Percentiles rank a stretch among this genome's conserved stretches.
Conservation (phyloP, 2,329 filamentous ascomycete genomes). For the Lachnellula hyalina region DNA sequence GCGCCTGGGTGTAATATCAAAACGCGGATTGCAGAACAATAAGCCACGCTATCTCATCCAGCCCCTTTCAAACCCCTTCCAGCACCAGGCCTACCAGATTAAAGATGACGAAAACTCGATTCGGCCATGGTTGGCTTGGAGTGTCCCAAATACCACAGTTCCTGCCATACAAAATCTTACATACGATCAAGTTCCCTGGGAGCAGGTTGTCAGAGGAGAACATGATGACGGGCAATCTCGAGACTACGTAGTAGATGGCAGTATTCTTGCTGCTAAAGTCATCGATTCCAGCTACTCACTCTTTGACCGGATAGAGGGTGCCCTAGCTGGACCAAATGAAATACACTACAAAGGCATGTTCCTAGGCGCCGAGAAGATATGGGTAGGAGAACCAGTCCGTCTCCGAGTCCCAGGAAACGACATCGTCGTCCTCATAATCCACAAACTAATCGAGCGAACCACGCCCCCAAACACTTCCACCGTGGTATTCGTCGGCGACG, state of each 20-base stretch:
- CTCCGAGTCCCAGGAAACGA: slow-evolving; percentile 37
- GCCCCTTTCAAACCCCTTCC: slow-evolving; percentile 42
- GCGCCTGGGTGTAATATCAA: slow-evolving; percentile 47
- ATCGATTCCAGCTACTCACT: slow-evolving; percentile 51
- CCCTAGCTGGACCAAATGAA: slow-evolving; percentile 34
- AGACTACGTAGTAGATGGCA: slow-evolving; percentile 49
- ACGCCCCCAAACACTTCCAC: slow-evolving; percentile 25
- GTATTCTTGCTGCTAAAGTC: slow-evolving; percentile 50
- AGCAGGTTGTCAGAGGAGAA: slow-evolving; percentile 36
- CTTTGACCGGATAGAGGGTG: slow-evolving; percentile 41
- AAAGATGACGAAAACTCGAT: slow-evolving; percentile 40
- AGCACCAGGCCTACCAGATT: slow-evolving; percentile 35
- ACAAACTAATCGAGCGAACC: slow-evolving; percentile 32
- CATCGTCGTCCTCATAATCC: slow-evolving; percentile 42
- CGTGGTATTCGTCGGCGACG: slow-evolving; percentile 43
- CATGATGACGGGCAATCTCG: slow-evolving; percentile 37
- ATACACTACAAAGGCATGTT: slow-evolving; percentile 48
- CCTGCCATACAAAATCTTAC: slow-evolving; percentile 35
- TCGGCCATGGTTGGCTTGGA: slow-evolving; percentile 55
- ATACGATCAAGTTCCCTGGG: slow-evolving; percentile 49
- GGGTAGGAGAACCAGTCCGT: slow-evolving; percentile 53
- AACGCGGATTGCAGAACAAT: slow-evolving; percentile 36
- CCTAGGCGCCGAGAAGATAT: slow-evolving; percentile 54
- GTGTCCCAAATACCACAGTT: slow-evolving; percentile 46
- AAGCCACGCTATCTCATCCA: slow-evolving; percentile 40